These are phyloP conservation scores for Tagetes patula DNA, from an alignment of 129 eudicot species.

Conservation along the genomic window DNA sequence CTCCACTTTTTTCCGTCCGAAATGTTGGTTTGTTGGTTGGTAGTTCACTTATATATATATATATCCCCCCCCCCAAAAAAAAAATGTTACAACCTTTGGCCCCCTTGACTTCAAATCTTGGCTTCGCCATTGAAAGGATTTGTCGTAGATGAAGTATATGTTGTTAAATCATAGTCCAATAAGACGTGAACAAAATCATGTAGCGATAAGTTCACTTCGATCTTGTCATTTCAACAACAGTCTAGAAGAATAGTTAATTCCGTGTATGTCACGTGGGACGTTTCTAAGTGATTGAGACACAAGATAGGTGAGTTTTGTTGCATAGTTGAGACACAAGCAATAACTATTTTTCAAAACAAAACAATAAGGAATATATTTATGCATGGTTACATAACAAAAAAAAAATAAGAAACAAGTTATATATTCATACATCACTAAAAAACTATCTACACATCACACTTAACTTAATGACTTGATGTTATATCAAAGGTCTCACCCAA, in stretches of 20 bases:
- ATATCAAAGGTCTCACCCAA: too few species aligned
- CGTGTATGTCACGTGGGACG: not conserved
- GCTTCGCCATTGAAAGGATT: too few species aligned
- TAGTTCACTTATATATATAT: too few species aligned
- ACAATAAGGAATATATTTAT: not conserved
- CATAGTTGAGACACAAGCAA: not conserved
- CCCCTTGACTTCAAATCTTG: too few species aligned
- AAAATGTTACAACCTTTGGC: too few species aligned
- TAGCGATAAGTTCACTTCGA: not conserved
- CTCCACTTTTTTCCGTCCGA: too few species aligned
- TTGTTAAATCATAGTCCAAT: not conserved
- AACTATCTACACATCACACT: too few species aligned
- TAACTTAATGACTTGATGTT: too few species aligned
- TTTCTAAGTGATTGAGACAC: not conserved
- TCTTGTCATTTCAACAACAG: too few species aligned
- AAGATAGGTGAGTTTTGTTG: not conserved
- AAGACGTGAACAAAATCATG: not conserved
- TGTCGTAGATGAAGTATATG: not conserved
- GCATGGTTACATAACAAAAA: not conserved
- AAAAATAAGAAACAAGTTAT: not conserved
- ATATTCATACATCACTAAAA: too few species aligned
- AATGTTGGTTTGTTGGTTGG: too few species aligned
- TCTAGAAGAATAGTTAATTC: not conserved
- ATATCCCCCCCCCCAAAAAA: too few species aligned
- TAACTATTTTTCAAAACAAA: not conserved